Conservation (phyloP, 805 yeast genomes). For the Suhomyces xylopsoci region DNA sequence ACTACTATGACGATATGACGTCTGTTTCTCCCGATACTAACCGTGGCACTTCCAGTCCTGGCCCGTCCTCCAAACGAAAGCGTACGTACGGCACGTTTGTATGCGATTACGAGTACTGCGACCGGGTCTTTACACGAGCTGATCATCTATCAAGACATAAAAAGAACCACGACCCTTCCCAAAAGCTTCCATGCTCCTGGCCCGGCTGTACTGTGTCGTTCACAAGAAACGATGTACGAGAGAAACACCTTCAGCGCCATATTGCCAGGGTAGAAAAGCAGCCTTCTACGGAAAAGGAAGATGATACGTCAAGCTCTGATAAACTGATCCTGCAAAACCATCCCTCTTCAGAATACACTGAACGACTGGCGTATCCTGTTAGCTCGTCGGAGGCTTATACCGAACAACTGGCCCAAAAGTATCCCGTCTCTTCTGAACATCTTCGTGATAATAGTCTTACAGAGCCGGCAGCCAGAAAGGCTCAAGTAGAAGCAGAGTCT, state of each 20-base stretch:
- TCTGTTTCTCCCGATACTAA: background rate
- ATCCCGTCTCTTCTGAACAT: background rate
- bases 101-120: constrained; percentile 5
- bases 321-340: background rate
- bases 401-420: background rate
- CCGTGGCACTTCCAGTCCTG: background rate
- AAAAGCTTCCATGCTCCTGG: constrained; percentile 5
- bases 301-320: background rate
- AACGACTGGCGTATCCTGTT: no score
- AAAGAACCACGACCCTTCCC: constrained; percentile 9
- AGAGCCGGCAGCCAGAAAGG: background rate
- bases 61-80: constrained; percentile 12
- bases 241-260: constrained; percentile 8
- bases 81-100: constrained; percentile 17
- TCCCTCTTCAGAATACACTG: background rate
- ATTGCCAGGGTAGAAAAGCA: background rate
- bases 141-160: constrained; percentile 10
- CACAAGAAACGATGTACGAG: constrained; percentile 8
- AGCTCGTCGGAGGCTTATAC: background rate
- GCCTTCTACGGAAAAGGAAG: background rate
- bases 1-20: background rate
- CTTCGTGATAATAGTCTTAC: background rate
- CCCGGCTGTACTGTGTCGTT: constrained; percentile 6
- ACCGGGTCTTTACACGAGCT: constrained; percentile 5
- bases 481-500: background rate